Conservation (phyloP, 2,329 filamentous ascomycete genomes). For the Calonectria montana region DNA sequence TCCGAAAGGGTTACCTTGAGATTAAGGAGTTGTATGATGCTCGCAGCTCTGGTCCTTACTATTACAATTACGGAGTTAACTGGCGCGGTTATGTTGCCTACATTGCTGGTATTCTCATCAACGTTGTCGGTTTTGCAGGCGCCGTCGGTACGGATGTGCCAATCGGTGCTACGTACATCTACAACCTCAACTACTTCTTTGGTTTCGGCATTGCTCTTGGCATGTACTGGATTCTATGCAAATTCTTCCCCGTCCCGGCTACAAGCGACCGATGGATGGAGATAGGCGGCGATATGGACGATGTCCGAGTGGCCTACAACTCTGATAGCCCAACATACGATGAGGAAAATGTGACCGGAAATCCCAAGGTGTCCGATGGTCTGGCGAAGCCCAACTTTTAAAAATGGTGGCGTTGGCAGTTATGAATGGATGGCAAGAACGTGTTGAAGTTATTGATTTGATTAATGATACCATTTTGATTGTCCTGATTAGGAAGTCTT, state of each 20-base stretch:
- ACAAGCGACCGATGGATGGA: constrained; percentile 83
- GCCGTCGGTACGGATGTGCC: constrained; percentile 80
- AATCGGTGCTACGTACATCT: constrained; percentile 83
- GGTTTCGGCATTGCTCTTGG: constrained; percentile 78
- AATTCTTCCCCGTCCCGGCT: constrained; percentile 77
- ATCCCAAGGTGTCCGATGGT: constrained; percentile 27
- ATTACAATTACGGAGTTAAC: constrained; percentile 77
- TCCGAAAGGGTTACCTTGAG: constrained; percentile 84
- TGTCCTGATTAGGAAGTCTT: neutral
- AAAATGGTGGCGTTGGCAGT: neutral
- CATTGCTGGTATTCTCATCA: constrained; percentile 85
- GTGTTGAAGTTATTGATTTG: constrained; percentile 11
- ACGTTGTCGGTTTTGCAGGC: constrained; percentile 91
- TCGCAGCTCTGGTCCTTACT: constrained; percentile 76
- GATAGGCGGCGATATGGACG: constrained; percentile 72
- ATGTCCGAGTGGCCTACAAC: constrained; percentile 61
- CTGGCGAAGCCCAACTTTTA: constrained; percentile 24
- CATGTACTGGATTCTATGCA: constrained; percentile 78
- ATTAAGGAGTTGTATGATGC: constrained; percentile 83
- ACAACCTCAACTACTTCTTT: constrained; percentile 90
- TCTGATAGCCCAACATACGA: constrained; percentile 52
- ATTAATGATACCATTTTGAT: constrained; percentile 16
- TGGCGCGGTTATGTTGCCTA: constrained; percentile 89
- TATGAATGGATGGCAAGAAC: neutral
- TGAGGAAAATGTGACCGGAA: constrained; percentile 46